Evolutionary conservation across 2,329 filamentous ascomycete genomes (phyloP).

Genomic region (Trichoderma koningiopsis): DNA sequence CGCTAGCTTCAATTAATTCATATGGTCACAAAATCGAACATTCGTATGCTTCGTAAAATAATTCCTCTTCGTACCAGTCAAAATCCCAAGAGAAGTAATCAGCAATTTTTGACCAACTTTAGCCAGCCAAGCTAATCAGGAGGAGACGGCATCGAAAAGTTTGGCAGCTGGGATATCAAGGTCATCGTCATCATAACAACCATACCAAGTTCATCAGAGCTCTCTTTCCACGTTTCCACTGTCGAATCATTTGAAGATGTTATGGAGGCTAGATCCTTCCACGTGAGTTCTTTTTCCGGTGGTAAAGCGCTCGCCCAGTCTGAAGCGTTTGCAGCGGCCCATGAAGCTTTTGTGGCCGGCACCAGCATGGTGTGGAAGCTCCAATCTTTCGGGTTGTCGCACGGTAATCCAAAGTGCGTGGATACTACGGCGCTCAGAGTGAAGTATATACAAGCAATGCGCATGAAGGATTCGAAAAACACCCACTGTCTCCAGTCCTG

Average conservation of each 20-base stretch:
- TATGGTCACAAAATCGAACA: neutral
- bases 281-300: neutral
- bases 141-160: neutral
- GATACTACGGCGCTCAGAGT: neutral
- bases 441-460: conserved; percentile 10
- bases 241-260: neutral
- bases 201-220: conserved; percentile 19
- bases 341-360: conserved; percentile 10
- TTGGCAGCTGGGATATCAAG: neutral
- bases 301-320: neutral
- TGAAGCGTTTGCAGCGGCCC: neutral
- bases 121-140: neutral
- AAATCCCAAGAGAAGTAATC: neutral
- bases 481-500: conserved; percentile 10
- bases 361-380: neutral
- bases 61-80: neutral
- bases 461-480: conserved; percentile 17
- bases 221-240: conserved; percentile 4
- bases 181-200: conserved; percentile 20
- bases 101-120: neutral
- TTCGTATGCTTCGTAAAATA: neutral
- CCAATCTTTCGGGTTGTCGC: conserved; percentile 12
- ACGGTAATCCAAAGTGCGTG: conserved; percentile 12
- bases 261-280: neutral
- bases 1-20: neutral